Percentiles rank a stretch among this genome's conserved stretches.
Conservation (phyloP, 1,284 basidiomycete genomes). For the Cryptococcus jaspeensis region DNA sequence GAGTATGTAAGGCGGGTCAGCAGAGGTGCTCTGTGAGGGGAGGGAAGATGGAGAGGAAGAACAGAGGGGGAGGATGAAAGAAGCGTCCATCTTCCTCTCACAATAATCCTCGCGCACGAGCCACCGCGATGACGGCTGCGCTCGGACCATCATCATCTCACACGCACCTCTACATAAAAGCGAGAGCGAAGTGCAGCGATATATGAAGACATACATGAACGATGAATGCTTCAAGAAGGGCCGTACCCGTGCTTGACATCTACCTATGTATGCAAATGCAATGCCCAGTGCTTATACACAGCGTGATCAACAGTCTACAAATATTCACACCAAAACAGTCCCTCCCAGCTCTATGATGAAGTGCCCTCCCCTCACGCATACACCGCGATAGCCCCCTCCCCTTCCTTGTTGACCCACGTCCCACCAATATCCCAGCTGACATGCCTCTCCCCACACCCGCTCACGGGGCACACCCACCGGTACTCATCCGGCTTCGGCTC, state of each 20-base stretch:
- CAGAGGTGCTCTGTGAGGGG: no score
- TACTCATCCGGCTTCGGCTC: slow-evolving; percentile 24
- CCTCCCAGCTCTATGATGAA: neutral
- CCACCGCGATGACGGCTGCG: neutral
- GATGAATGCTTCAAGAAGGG: no score
- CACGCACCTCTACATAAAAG: no score
- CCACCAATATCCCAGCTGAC: slow-evolving; percentile 24
- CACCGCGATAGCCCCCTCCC: slow-evolving; percentile 34
- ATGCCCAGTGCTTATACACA: neutral
- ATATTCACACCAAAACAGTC: no score
- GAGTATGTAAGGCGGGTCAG: no score
- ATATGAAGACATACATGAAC: neutral
- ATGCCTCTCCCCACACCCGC: slow-evolving; percentile 32
- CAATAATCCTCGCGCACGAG: neutral
- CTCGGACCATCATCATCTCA: neutral
- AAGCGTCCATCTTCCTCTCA: neutral
- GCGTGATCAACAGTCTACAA: neutral
- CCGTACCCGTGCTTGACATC: no score
- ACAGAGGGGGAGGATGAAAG: neutral
- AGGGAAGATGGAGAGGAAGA: slow-evolving; percentile 2
- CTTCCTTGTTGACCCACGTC: slow-evolving; percentile 33
- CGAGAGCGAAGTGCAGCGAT: no score
- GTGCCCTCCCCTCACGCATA: slow-evolving; percentile 25
- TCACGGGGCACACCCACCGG: slow-evolving; percentile 35
- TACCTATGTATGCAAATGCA: no score